Conservation (phyloP, 192 early-diverging fungal species). For the Obelidium mucronatum region DNA sequence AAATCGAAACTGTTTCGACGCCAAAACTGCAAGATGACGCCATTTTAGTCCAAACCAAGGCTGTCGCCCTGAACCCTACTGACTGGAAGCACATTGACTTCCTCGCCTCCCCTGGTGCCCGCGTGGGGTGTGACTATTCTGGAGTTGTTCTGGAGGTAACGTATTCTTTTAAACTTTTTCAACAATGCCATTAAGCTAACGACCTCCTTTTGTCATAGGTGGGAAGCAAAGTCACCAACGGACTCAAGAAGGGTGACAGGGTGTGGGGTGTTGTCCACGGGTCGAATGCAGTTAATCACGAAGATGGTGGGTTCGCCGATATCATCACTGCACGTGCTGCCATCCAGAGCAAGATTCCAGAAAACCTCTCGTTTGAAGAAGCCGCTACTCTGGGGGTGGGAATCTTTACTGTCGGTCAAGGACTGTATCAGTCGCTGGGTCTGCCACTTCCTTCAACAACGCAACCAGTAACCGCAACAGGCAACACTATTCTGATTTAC, state of each 20-base stretch:
- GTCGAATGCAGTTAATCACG: neutral
- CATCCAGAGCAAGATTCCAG: neutral
- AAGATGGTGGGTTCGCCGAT: slow-evolving; percentile 16
- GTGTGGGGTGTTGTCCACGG: slow-evolving; percentile 13
- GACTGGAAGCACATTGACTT: slow-evolving; percentile 16
- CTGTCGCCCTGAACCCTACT: slow-evolving; percentile 4
- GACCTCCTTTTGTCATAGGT: too few species aligned
- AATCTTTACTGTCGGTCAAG: slow-evolving; percentile 14
- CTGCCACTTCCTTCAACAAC: slow-evolving; percentile 34
- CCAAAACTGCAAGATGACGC: neutral
- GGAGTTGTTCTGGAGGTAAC: neutral
- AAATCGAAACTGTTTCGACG: too few species aligned
- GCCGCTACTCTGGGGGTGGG: slow-evolving; percentile 15
- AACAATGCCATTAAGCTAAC: neutral
- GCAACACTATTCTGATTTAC: slow-evolving; percentile 44
- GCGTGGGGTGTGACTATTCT: neutral
- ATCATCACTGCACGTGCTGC: slow-evolving; percentile 6
- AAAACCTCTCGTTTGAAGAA: slow-evolving; percentile 22
- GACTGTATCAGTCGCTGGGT: slow-evolving; percentile 34
- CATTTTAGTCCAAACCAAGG: neutral
- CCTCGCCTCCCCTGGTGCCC: neutral
- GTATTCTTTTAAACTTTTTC: neutral
- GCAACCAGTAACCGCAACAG: neutral
- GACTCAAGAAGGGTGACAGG: slow-evolving; percentile 11
- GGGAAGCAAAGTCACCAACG: neutral